These are phyloP conservation scores for Solanum rostratum DNA, from an alignment of 257 asterid species.

Conservation along the genomic window DNA sequence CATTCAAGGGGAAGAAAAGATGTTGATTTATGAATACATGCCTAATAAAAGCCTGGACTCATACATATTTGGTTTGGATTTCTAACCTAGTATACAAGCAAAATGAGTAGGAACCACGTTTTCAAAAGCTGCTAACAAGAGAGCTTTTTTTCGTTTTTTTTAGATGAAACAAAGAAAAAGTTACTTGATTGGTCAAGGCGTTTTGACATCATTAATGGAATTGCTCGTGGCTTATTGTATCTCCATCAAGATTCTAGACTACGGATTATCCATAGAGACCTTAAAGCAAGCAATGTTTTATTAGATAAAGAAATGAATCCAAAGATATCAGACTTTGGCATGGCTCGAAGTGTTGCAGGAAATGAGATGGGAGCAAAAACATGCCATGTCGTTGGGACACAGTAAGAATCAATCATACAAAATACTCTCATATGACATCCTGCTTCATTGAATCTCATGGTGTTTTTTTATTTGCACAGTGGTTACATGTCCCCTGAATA, in stretches of 20 bases:
- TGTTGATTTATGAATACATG: slow-evolving; percentile 2
- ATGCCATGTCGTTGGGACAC: slow-evolving; percentile 17
- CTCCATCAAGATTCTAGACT: slow-evolving; percentile 29
- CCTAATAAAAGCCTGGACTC: neutral
- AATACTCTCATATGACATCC: neutral
- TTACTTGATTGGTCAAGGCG: slow-evolving; percentile 16
- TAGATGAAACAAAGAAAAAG: slow-evolving; percentile 8
- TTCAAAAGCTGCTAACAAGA: neutral
- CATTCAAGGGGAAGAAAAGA: neutral
- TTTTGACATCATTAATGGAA: slow-evolving; percentile 14
- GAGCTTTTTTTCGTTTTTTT: neutral
- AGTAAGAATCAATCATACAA: slow-evolving; percentile 4
- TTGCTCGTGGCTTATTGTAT: slow-evolving; percentile 20
- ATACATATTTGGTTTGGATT: slow-evolving; percentile 2
- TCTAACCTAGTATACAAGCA: neutral
- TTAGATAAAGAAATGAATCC: slow-evolving; percentile 22
- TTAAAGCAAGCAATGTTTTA: slow-evolving; percentile 21
- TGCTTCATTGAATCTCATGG: neutral
- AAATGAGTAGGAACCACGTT: neutral
- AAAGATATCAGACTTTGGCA: slow-evolving; percentile 22
- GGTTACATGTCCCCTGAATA: slow-evolving; percentile 31
- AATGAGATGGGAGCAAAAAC: slow-evolving; percentile 22
- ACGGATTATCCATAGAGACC: slow-evolving; percentile 21
- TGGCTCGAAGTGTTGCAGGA: slow-evolving; percentile 20
- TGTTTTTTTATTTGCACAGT: neutral